Percentiles rank a stretch among this genome's conserved stretches.
Conservation (phyloP, 805 yeast genomes). For the Zygoascus ofunaensis region DNA sequence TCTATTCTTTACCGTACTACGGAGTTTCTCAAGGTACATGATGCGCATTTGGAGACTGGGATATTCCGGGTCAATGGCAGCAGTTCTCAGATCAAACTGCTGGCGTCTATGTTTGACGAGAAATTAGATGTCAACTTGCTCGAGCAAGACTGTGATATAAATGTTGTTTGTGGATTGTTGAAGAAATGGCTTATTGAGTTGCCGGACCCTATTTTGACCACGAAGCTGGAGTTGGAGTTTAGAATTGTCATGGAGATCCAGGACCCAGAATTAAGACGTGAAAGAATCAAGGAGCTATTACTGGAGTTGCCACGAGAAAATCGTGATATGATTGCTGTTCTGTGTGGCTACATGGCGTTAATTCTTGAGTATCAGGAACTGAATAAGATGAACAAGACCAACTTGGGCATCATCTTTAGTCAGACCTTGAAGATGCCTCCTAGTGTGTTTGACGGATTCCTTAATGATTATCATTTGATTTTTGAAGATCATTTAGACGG, state of each 20-base stretch:
- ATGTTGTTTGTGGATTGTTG: constrained; percentile 78
- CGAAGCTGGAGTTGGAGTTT: constrained; percentile 36
- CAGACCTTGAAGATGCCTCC: constrained; percentile 68
- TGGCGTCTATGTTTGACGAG: constrained; percentile 61
- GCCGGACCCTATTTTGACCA: constrained; percentile 60
- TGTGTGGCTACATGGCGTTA: constrained; percentile 59
- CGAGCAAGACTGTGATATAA: constrained; percentile 45
- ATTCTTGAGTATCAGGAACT: constrained; percentile 50
- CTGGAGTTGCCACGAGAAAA: constrained; percentile 43
- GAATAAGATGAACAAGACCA: constrained; percentile 79
- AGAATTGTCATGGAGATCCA: constrained; percentile 28
- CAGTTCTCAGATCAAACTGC: constrained; percentile 58
- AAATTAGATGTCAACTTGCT: constrained; percentile 62
- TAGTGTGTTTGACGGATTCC: constrained; percentile 47
- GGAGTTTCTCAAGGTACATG: constrained; percentile 51
- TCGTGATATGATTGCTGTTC: constrained; percentile 48
- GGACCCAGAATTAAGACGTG: constrained; percentile 20
- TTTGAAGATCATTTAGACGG: constrained; percentile 33
- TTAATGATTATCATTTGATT: constrained; percentile 53
- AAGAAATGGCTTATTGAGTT: constrained; percentile 75
- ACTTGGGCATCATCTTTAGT: constrained; percentile 70
- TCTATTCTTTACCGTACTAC: constrained; percentile 70
- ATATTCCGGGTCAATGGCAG: constrained; percentile 87
- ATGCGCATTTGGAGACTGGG: constrained; percentile 82
- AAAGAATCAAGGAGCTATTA: constrained; percentile 26